These are phyloP conservation scores for Colletotrichum musicola DNA, from an alignment of 2,329 filamentous ascomycete species.

Conservation along the genomic window DNA sequence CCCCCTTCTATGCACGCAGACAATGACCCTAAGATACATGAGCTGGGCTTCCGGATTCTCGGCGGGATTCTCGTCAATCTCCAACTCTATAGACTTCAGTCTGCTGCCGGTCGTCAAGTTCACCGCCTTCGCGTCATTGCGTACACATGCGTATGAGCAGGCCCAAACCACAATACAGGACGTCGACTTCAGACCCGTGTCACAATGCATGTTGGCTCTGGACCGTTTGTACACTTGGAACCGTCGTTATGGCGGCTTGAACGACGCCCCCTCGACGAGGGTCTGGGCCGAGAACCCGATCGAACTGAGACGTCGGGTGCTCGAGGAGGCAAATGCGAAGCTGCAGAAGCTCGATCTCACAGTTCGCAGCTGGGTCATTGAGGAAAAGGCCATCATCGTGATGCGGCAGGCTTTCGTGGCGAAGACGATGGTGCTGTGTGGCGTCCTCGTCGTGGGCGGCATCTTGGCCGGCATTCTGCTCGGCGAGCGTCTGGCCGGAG, in stretches of 20 bases:
- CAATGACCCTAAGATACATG: fast-evolving
- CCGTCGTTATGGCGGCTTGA: neutral
- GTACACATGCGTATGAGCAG: neutral
- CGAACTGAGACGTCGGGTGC: no score
- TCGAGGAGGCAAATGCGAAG: no score
- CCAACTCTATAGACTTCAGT: neutral
- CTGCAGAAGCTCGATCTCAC: no score
- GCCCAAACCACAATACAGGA: neutral
- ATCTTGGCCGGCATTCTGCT: neutral
- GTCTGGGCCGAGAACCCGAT: no score
- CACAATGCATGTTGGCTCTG: neutral
- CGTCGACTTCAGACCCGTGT: neutral
- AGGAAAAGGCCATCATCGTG: no score
- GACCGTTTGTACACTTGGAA: neutral
- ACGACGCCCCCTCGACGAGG: no score
- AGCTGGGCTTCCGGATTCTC: neutral
- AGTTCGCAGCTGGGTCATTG: no score
- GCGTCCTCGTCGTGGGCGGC: neutral
- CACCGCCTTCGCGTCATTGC: neutral
- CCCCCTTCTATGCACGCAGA: neutral
- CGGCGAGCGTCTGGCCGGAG: conserved; percentile 32
- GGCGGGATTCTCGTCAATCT: neutral
- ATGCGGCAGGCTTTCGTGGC: no score
- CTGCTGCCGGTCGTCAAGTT: neutral
- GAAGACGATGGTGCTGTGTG: no score